Evolutionary conservation across 257 asterid genomes (phyloP), one percentile per base, ranked within the genome.

Genomic region (Cordia subcordata): DNA sequence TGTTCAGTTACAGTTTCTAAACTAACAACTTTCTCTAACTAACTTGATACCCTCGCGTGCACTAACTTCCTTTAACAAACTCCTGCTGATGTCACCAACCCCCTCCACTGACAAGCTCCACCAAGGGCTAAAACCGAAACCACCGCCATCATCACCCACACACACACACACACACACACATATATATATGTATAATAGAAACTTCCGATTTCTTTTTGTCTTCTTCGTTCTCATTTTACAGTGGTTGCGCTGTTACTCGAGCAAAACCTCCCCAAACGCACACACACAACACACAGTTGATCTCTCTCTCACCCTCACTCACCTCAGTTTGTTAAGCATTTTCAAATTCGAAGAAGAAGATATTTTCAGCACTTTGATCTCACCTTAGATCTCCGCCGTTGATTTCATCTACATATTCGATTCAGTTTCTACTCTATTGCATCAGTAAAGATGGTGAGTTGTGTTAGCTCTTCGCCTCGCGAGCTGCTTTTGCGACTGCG

Each of bases 381-480:
- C 66, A n/a, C 60, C 50, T 68, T 70, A 54, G 78, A 76, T 72
- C 78, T 63, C n/a, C 57, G 49, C 70, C 75, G 73, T 68, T 63
- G 46, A 55, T 58, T 55, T 50, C 40, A 19, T 33, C 49, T 22
- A 37, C 17, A 45, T 53, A 44, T 63, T 63, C n/a, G n/a, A n/a
- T n/a, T n/a, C 40, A 50, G 14, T 20, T 64, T 5, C 15, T 4
- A 42, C 4, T 42, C 47, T 4, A 42, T 42, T 32, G 19, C 46
- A 13, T 60, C 69, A 15, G 60, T 45, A 12, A 68, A 59, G 57
- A 69, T 76, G 82, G 78, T 69, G 50, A 57, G 73, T 61, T 69
- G 58, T 37, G 3, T 27, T 27, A 6, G 3, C 6, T 27, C 35
- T 27, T 27, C 35, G 35, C 35, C 6, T 3, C 35, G 35, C 3